Evolutionary conservation across 345 rosid genomes (phyloP).

Genomic region (Garcia nutans): DNA sequence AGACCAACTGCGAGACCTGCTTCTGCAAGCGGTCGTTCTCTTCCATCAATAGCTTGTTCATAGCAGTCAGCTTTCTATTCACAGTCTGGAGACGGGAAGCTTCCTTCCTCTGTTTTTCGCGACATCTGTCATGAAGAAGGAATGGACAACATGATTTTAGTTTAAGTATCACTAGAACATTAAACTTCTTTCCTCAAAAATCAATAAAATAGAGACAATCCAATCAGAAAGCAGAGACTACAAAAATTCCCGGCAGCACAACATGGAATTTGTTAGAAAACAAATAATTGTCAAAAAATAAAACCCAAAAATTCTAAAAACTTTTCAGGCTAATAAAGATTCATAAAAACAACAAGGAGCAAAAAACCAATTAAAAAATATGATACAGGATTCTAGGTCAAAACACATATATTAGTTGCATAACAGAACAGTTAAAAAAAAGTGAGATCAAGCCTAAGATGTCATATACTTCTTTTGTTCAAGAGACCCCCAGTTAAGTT

Average conservation of each 20-base stretch:
- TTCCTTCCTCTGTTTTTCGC: constrained; percentile 98
- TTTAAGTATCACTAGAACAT: not conserved
- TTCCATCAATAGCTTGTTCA: constrained; percentile 97
- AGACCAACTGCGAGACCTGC: constrained; percentile 94
- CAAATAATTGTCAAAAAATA: not conserved
- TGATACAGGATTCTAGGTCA: not conserved
- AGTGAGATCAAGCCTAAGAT: not conserved
- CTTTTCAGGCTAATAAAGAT: not conserved
- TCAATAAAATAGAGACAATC: not conserved
- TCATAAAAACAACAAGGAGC: not conserved
- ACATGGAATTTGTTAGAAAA: not conserved
- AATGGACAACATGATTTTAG: not conserved
- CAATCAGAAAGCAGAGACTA: not conserved
- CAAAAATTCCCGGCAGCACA: not conserved
- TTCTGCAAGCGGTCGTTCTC: constrained; percentile 97
- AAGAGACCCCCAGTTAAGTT: not conserved
- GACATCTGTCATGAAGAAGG: constrained; percentile 46
- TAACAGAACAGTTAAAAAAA: not conserved
- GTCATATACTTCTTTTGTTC: not conserved
- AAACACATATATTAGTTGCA: not conserved
- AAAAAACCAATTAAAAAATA: no score
- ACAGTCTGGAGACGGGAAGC: constrained; percentile 87
- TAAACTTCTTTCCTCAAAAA: not conserved
- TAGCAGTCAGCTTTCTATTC: constrained; percentile 80
- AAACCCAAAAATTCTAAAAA: not conserved